Evolutionary conservation across 352 stramenopile species (phyloP), one percentile per base, ranked within the genome.

Genomic region (Pythium coloratum): DNA sequence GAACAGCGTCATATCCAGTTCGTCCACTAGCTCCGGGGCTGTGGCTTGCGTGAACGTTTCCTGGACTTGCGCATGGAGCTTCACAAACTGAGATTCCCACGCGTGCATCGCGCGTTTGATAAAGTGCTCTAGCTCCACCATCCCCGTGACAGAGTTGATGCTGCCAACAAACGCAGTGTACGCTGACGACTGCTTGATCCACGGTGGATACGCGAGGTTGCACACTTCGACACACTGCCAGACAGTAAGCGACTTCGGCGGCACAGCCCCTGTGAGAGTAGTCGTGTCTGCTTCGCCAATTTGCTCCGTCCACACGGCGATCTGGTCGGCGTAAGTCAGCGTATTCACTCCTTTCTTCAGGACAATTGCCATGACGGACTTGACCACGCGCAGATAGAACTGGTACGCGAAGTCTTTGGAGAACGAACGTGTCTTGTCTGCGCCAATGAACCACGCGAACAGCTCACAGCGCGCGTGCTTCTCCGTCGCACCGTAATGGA

Each of bases 371-470:
- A 85, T 62, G 2, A 90, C 60, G 12, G 62, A 72, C 69, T 86
- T 88, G 16, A 87, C 55, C 1, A 88, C 51, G 20, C 67, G 71
- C 53, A 89, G 75, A 56, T 83, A 91, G 59, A 91, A 91, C 5
- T 71, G 67, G 55, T 88, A 90, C 8, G 70, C 83, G 58, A 78
- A 76, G 54, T 88, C 78, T 63, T 80, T 85, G 6, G 75, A 89
- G 33, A 72, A 53, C 1, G 59, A 13, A 0, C 78, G 72, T 32
- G 40, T 62, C 34, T 78, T 86, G 54, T 91, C 78, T 0, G 76
- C 78, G 1, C 83, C 81, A 14, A 90, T 70, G 47, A 91, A 90
- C 81, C 83, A 91, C 26, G 76, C 70, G 59, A 89, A 91, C 24
- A 91, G 69, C 56, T 86, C 70, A 55, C 81, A 89, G 1, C 83